phyloP scores from a whole-genome alignment of 371 early-diverging fungal species.

The Chytridium lagenaria region DNA sequence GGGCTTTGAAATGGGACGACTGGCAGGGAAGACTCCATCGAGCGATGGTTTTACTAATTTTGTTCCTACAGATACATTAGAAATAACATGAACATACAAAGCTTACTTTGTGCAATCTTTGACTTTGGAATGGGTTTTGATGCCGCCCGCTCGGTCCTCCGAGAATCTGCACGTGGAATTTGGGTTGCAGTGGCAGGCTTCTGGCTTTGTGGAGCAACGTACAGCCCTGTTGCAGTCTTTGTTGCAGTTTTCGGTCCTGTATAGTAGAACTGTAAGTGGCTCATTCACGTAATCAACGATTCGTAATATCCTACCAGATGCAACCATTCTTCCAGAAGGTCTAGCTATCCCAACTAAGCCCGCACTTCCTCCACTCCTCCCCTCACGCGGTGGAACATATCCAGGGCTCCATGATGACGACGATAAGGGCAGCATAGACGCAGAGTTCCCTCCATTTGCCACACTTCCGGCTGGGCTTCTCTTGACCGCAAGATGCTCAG shows the following conservation, averaged over 20 bases:
- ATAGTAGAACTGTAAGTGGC: too few species aligned
- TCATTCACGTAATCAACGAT: not conserved
- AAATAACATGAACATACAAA: not conserved
- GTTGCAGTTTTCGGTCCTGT: not conserved
- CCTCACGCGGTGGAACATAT: too few species aligned
- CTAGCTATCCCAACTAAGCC: not conserved
- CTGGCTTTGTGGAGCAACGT: not conserved
- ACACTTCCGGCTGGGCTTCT: constrained; percentile 23
- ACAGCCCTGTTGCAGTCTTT: constrained; percentile 16
- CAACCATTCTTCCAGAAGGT: not conserved
- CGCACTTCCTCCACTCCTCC: not conserved
- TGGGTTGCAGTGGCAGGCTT: too few species aligned
- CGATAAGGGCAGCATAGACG: not conserved
- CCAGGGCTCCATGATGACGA: not conserved
- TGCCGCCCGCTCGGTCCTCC: too few species aligned
- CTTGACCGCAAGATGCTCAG: constrained; percentile 6
- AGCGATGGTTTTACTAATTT: not conserved
- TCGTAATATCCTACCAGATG: not conserved
- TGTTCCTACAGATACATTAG: not conserved
- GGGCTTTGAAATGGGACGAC: constrained; percentile 35
- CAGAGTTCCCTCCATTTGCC: not conserved
- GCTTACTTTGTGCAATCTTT: constrained; percentile 13
- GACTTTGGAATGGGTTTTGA: not conserved
- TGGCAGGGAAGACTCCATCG: not conserved
- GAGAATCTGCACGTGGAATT: too few species aligned